These are phyloP conservation scores for Penicillium polonicum DNA, from an alignment of 2,329 filamentous ascomycete genomes.

Conservation along the genomic window DNA sequence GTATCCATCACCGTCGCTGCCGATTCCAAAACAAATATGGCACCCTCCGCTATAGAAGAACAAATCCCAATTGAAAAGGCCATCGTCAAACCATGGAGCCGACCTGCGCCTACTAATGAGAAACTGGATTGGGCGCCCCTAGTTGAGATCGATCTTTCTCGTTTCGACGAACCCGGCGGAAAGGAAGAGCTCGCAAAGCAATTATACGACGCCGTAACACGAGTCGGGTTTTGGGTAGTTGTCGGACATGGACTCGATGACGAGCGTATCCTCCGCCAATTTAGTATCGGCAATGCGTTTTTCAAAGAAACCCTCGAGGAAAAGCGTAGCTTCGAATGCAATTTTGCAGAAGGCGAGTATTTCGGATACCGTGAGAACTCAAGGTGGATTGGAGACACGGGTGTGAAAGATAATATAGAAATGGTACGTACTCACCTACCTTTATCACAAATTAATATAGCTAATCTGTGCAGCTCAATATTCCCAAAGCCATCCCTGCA, in stretches of 20 bases:
- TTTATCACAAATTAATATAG: accelerated
- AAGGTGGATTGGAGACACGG: slow-evolving; percentile 39
- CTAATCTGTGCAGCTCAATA: slow-evolving; percentile 27
- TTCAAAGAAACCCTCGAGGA: slow-evolving; percentile 27
- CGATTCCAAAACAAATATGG: slow-evolving; percentile 11
- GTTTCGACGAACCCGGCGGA: slow-evolving; percentile 54
- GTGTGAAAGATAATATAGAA: slow-evolving; percentile 40
- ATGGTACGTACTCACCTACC: slow-evolving; percentile 21
- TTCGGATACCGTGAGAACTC: slow-evolving; percentile 35
- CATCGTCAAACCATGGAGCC: slow-evolving; percentile 28
- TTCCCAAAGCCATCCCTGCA: slow-evolving; percentile 31
- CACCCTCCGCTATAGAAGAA: slow-evolving; percentile 24
- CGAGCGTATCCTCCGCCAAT: slow-evolving; percentile 28
- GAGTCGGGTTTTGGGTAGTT: slow-evolving; percentile 34
- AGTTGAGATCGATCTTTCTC: slow-evolving; percentile 55
- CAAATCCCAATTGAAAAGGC: slow-evolving; percentile 5
- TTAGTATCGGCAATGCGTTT: slow-evolving; percentile 31
- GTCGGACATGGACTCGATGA: slow-evolving; percentile 24
- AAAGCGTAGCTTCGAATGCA: slow-evolving; percentile 29
- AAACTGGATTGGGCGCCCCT: slow-evolving; percentile 52
- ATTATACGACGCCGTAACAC: slow-evolving; percentile 53
- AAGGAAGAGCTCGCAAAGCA: slow-evolving; percentile 55
- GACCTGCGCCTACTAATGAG: slow-evolving; percentile 25
- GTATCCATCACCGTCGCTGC: neutral
- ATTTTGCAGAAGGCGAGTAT: slow-evolving; percentile 34